Base-by-base conservation (phyloP, 805 yeast species). In the Ogataea nitratoaversa region DNA sequence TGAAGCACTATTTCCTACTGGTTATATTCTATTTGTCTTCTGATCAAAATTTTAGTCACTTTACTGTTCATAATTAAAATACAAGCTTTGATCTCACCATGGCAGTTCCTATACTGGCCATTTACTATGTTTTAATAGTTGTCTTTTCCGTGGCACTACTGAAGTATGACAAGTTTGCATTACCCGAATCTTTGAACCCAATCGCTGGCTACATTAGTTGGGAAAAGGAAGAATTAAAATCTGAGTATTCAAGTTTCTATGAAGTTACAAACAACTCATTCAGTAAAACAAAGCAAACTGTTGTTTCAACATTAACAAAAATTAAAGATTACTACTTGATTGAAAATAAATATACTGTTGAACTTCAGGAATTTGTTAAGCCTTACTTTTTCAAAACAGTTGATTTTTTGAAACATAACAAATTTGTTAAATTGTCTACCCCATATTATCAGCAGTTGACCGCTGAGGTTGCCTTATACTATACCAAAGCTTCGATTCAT, bases 101-200 rank as follows among this genome's bases (percentile, higher is more conserved):
- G 42, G 39, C 48, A 27, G 34, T 44, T 30, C 42, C 50, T 8
- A 25, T 42, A 11, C 11, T 47, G 16, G 46, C 47, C 13, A 32
- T 46, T 6, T 50, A 50, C 40, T 50, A 50, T 29, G 47, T 46
- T 23, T 40, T 46, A 27, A 44, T 47, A 6, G 34, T 47, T 16
- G 34, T 50, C 33, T 36, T 50, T n/a, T 50, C 54, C 29, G 30
- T 50, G 29, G 16, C 47, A 12, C 25, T 46, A 16, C 19, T 46
- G 17, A 43, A 40, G 19, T 36, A 40, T 19, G 49, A 47, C 25
- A 28, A 39, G 16, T 25, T 49, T 25, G 23, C 38, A 17, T 37
- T 49, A 17, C 47, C 51, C 3, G 38, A 22, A 18, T 32, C 32
- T 19, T 34, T 42, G 19, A 32, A 18, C 17, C 16, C 32, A 19